These are phyloP conservation scores for Penicillium soppii DNA, from an alignment of 495 filamentous ascomycete genomes.

Conservation along the genomic window DNA sequence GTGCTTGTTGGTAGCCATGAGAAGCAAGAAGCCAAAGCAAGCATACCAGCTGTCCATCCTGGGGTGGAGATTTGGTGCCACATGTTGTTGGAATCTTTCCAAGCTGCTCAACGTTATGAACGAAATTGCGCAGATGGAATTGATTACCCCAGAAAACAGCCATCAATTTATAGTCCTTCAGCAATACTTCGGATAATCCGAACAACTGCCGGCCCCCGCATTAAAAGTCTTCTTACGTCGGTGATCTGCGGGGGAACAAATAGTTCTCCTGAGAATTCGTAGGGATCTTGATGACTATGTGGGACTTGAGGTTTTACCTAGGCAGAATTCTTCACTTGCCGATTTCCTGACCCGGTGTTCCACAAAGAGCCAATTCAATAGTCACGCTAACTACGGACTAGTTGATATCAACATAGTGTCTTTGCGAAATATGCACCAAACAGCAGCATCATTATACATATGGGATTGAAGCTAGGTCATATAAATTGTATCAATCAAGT, in stretches of 20 bases:
- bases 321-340: neutral
- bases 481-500: no score
- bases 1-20: slow-evolving; percentile 32
- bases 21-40: neutral
- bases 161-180: neutral
- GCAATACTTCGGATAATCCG: neutral
- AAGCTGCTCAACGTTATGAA: neutral
- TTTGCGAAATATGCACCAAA: no score
- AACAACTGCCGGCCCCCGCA: neutral
- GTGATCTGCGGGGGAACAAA: neutral
- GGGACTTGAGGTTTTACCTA: neutral
- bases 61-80: neutral
- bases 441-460: no score
- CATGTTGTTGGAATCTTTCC: neutral
- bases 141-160: neutral
- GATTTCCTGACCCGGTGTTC: neutral
- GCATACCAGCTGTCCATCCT: neutral
- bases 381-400: no score
- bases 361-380: no score
- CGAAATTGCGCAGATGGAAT: neutral
- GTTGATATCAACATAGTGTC: no score
- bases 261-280: neutral
- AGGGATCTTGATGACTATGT: neutral
- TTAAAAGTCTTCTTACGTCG: neutral
- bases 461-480: no score